Evolutionary conservation across 1,284 basidiomycete genomes (phyloP), one percentile per base, ranked within the genome.

Genomic region (Malassezia japonica): DNA sequence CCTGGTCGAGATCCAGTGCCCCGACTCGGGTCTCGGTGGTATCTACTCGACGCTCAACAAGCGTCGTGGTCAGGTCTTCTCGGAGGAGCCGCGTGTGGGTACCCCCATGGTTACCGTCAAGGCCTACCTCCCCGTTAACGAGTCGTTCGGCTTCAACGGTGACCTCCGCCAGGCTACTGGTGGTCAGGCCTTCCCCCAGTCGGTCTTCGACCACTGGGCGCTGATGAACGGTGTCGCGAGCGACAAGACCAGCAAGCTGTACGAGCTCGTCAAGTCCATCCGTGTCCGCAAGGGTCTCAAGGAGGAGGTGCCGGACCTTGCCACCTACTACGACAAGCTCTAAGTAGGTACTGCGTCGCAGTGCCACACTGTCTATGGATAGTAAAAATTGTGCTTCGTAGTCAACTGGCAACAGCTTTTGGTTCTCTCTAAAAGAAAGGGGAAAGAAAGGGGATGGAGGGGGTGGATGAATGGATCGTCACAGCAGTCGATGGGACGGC

Each of bases 51-150:
- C 76, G 56, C 78, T 99, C 77, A 98, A 95, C 84, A 90, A 85
- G 80, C 87, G 92, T 75, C 88, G 94, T 82, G 94, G 92, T 59
- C 89, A 94, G 75, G 94, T 98, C 64, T 91, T 92, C 82, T 86
- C 84, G 65, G 87, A 98, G 77, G 92, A 98, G 78, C 92, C 96
- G 78, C 81, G 92, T 72, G 79, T 84, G 8, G 92, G 94, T 79
- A 98, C 94, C 21, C 94, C 94, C 58, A 96, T 98, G 90, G 95
- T 92, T 82, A 98, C 88, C 52, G 87, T 98, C 78, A 98, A 96
- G 83, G 91, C 91, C 29, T 94, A 91, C 81, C 80, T 96, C 47
- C 92, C 92, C 73, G 90, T 96, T 77, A 79, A 80, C 76, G 92
- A 96, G 78, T 96, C 92, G 16, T 98, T 98, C 79, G 92, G 94